A percentile compares a stretch with the other conserved stretches of the same genome.
Evolutionary conservation across 257 asterid species (phyloP).

Genomic region (Solanum habrochaites): DNA sequence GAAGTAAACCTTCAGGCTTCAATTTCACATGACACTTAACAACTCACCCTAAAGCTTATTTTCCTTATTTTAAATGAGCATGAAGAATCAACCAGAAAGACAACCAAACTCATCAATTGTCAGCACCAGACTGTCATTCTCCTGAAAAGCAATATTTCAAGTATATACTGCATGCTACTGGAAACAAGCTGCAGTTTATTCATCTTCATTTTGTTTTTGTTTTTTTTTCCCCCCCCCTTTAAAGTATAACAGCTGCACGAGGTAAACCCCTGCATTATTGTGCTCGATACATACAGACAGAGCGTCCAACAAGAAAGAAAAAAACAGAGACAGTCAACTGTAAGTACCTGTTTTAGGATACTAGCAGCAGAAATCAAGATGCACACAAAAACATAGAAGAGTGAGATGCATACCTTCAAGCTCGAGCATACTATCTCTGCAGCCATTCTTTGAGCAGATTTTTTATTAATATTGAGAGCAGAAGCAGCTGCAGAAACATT

Average conservation of each 20-base stretch:
- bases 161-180: background rate
- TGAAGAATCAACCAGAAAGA: background rate
- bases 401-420: slow-evolving; percentile 46
- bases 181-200: background rate
- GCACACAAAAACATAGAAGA: background rate
- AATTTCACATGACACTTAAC: background rate
- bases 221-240: too few relatives aligned
- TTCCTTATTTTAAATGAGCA: background rate
- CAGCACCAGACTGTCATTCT: background rate
- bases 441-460: slow-evolving; percentile 51
- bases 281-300: background rate
- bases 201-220: background rate
- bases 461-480: slow-evolving; percentile 38
- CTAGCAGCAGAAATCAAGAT: background rate
- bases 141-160: background rate
- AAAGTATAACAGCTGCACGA: background rate
- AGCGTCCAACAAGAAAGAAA: background rate
- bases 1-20: background rate
- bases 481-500: slow-evolving; percentile 20
- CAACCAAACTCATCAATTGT: background rate
- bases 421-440: slow-evolving; percentile 27
- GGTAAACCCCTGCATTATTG: background rate
- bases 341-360: background rate
- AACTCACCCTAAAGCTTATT: background rate
- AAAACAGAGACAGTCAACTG: background rate